Evolutionary conservation across 352 stramenopile species (phyloP).

Genomic region (Phytopythium vexans): DNA sequence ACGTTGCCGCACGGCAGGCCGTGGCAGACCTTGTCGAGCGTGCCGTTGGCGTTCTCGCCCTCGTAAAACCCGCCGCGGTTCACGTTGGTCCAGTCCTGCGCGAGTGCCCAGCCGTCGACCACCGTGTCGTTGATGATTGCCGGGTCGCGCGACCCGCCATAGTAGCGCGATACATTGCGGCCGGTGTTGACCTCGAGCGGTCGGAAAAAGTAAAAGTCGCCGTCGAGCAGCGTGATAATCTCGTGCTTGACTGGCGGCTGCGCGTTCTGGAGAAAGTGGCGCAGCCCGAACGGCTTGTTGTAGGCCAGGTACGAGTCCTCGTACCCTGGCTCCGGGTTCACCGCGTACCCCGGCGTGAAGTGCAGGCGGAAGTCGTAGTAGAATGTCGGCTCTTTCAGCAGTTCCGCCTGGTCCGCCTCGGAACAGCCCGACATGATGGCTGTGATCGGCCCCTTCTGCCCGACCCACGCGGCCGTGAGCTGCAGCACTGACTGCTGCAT

Average conservation of each 20-base stretch:
- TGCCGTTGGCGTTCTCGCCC: slow-evolving; percentile 11
- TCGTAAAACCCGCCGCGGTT: slow-evolving; percentile 38
- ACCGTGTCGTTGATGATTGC: slow-evolving; percentile 33
- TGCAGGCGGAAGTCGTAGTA: slow-evolving; percentile 55
- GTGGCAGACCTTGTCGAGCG: slow-evolving; percentile 29
- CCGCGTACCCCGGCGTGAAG: slow-evolving; percentile 39
- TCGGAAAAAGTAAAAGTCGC: slow-evolving; percentile 40
- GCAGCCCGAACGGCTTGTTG: slow-evolving; percentile 51
- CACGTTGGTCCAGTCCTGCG: slow-evolving; percentile 42
- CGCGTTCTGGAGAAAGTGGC: slow-evolving; percentile 44
- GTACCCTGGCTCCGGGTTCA: slow-evolving; percentile 27
- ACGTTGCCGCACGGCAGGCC: slow-evolving; percentile 32
- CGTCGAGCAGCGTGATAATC: slow-evolving; percentile 34
- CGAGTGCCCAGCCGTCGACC: slow-evolving; percentile 29
- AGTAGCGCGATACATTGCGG: slow-evolving; percentile 38
- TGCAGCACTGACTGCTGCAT: slow-evolving; percentile 40
- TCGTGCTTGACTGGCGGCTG: slow-evolving; percentile 34
- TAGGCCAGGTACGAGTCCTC: slow-evolving; percentile 44
- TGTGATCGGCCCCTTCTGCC: slow-evolving; percentile 42
- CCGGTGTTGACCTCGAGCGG: slow-evolving; percentile 40
- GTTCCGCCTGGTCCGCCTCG: slow-evolving; percentile 15
- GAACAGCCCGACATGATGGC: slow-evolving; percentile 43
- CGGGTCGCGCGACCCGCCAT: slow-evolving; percentile 27
- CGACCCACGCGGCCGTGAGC: slow-evolving; percentile 28
- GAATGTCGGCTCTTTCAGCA: slow-evolving; percentile 33